phyloP scores from a whole-genome alignment of 345 rosid species.

The Hypericum perforatum region DNA sequence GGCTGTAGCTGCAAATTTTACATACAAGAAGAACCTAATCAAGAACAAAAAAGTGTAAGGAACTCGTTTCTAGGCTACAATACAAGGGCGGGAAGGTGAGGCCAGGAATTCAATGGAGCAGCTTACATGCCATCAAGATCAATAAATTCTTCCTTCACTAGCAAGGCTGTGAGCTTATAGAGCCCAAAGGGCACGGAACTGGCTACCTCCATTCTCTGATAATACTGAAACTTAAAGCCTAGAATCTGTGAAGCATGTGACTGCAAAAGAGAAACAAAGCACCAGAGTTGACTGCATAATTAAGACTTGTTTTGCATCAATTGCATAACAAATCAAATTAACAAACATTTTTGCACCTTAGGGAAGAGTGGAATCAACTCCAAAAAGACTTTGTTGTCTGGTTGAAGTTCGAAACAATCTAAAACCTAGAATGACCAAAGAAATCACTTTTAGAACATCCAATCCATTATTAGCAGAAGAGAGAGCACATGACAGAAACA shows the following conservation, averaged over 20 bases:
- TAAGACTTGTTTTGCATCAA: background rate
- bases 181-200: slow-evolving; percentile 78
- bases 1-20: slow-evolving; percentile 53
- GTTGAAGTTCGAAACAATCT: slow-evolving; percentile 93
- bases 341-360: slow-evolving; percentile 43
- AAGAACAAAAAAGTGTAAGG: background rate
- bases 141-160: slow-evolving; percentile 87
- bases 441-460: slow-evolving; percentile 9
- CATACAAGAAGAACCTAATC: background rate
- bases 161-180: slow-evolving; percentile 79
- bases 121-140: slow-evolving; percentile 94
- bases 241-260: slow-evolving; percentile 99
- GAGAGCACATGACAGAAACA: background rate
- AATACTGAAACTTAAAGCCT: slow-evolving; percentile 94
- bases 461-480: slow-evolving; percentile 13
- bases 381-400: slow-evolving; percentile 55
- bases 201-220: slow-evolving; percentile 82
- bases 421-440: slow-evolving; percentile 48
- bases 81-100: background rate
- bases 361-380: slow-evolving; percentile 92
- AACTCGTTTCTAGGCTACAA: background rate
- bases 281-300: slow-evolving; percentile 10
- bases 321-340: slow-evolving; percentile 5
- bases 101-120: background rate
- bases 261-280: slow-evolving; percentile 38